Base-by-base conservation (phyloP, 306 rosid genomes). In the Aeschynomene evenia region DNA sequence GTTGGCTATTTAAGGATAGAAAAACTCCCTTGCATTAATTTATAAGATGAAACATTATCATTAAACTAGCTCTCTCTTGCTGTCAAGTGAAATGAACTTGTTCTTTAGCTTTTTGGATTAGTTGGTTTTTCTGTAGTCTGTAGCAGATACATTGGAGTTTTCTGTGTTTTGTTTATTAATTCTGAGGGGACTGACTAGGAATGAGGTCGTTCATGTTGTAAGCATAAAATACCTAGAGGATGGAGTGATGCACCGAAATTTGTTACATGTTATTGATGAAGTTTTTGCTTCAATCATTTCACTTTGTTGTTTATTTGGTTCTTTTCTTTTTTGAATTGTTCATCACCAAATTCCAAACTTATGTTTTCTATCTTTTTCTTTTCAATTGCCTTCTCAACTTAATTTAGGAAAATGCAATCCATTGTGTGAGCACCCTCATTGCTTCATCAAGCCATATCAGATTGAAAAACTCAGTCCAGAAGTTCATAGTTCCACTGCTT, bases 401-500 rank as follows among this genome's bases (percentile, higher is more conserved):
- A 66, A 66, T 66, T 12, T 63, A 90, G 98, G 76, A 76, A 46
- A 85, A 82, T 65, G 53, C 52, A 72, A 52, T 85, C 48, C 34
- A 53, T 71, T 56, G 40, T 50, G 45, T 87, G 59, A 74, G 76
- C 73, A 51, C 87, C 65, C 84, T 74, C 33, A 23, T 92, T 60
- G 73, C 79, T 20, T 76, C 85, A 63, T 90, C 98, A 37, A 81
- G 88, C 63, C 95, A 94, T 66, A 57, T 24, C 0, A 77, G 82
- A 70, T 73, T 94, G 80, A 90, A 70, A 72, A 63, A 72, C 20
- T 87, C 87, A 0, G 84, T 85, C 76, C 77, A 75, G 40, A 62
- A 46, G 57, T 80, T 77, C 76, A 81, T 94, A 57, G 76, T 71
- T 59, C 97, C 98, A 0, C 79, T 94, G 62, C 94, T 94, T 71